Conservation (phyloP, 345 rosid genomes). For the Salix suchowensis region DNA sequence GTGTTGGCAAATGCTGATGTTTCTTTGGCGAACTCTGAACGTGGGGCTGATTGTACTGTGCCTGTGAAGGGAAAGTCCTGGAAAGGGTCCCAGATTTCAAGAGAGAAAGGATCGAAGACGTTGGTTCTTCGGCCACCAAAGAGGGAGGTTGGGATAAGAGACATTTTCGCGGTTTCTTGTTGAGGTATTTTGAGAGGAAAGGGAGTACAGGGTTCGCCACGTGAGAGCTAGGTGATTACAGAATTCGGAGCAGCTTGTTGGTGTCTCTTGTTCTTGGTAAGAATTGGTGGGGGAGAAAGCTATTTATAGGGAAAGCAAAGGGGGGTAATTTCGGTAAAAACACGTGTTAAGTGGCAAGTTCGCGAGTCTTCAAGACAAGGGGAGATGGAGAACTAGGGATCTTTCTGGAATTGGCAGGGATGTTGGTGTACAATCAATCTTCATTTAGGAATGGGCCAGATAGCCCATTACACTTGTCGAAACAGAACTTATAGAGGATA, state of each 20-base stretch:
- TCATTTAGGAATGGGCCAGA: background rate
- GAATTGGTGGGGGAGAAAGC: background rate
- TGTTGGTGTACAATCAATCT: background rate
- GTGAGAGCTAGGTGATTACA: background rate
- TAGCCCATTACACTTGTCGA: no score
- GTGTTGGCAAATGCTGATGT: background rate
- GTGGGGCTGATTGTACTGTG: background rate
- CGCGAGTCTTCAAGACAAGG: background rate
- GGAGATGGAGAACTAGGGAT: background rate
- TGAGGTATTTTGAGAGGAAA: background rate
- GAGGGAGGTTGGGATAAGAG: background rate
- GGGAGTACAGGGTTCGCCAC: no score
- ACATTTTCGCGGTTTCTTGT: background rate
- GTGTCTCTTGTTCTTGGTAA: background rate
- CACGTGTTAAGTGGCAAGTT: background rate
- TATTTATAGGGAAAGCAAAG: background rate
- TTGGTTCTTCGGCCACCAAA: conserved; percentile 3
- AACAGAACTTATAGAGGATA: no score
- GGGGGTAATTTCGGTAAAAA: background rate
- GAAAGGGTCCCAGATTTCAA: conserved; percentile 11
- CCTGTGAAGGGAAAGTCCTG: background rate
- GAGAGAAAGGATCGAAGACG: conserved; percentile 12
- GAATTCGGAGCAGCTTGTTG: background rate
- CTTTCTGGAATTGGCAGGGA: background rate
- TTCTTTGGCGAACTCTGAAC: background rate